A percentile compares a stretch with the other conserved stretches of the same genome.
phyloP scores from a whole-genome alignment of 306 rosid species.

The Glycine latifolia region DNA sequence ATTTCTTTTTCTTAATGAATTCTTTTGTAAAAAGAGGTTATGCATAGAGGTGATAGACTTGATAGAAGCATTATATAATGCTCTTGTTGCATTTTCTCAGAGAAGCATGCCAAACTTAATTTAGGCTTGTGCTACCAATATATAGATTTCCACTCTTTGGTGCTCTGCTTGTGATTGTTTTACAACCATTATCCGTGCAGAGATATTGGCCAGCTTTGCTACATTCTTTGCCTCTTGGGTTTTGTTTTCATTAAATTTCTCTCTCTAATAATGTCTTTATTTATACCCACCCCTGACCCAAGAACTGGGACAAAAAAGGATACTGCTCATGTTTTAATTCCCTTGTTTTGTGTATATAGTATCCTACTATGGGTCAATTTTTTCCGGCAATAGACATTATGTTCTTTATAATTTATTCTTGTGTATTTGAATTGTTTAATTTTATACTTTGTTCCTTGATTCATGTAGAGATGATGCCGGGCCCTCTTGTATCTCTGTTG shows the following conservation, averaged over 20 bases:
- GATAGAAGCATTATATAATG: background rate
- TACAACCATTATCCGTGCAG: background rate
- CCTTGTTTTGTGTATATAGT: conserved; percentile 15
- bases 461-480: conserved; percentile 32
- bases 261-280: background rate
- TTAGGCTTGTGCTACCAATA: conserved; percentile 13
- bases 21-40: background rate
- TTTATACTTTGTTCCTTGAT: conserved; percentile 28
- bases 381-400: conserved; percentile 18
- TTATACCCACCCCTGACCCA: background rate
- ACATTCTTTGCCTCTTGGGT: background rate
- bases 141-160: background rate
- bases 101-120: background rate
- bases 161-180: conserved; percentile 15
- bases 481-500: conserved; percentile 23
- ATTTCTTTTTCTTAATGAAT: background rate
- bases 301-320: conserved; percentile 3
- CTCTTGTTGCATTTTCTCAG: background rate
- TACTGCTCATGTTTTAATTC: conserved; percentile 5
- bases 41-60: conserved; percentile 4
- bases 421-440: background rate
- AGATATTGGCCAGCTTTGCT: conserved; percentile 7
- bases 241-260: background rate
- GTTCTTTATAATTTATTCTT: conserved; percentile 31
- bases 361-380: conserved; percentile 4